phyloP scores from a whole-genome alignment of 1,284 basidiomycete species.

The Chondrostereum purpureum region DNA sequence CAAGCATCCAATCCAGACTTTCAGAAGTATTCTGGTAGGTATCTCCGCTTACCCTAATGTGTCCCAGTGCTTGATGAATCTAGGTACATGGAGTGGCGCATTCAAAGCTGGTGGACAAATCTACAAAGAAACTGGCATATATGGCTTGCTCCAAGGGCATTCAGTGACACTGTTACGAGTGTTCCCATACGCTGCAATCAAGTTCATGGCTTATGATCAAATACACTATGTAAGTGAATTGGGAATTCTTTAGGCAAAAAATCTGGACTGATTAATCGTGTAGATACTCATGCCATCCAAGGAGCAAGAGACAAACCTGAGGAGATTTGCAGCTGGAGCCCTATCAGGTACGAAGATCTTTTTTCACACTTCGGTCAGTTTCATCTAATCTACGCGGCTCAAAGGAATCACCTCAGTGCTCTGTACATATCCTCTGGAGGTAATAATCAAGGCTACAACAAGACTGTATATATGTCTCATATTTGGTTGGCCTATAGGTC shows the following conservation, averaged over 20 bases:
- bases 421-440: conserved; percentile 91
- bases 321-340: conserved; percentile 87
- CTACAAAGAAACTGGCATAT: conserved; percentile 64
- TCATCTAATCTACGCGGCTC: too few relatives aligned
- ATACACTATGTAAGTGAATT: conserved; percentile 57
- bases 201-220: conserved; percentile 97
- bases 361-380: too few relatives aligned
- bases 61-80: neutral
- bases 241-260: conserved; percentile 5
- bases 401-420: conserved; percentile 88
- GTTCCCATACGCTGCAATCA: conserved; percentile 96
- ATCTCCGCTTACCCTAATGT: conserved; percentile 5
- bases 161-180: conserved; percentile 81
- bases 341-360: conserved; percentile 59
- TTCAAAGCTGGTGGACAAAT: conserved; percentile 80
- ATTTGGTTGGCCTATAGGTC: neutral
- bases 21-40: conserved; percentile 82
- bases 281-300: conserved; percentile 80
- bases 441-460: too few relatives aligned
- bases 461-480: too few relatives aligned
- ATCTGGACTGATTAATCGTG: conserved; percentile 7
- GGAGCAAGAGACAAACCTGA: conserved; percentile 70
- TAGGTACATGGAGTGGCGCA: conserved; percentile 82
- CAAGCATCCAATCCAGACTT: conserved; percentile 97
- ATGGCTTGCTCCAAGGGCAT: conserved; percentile 92